Percentiles rank a stretch among this genome's conserved stretches.
Conservation (phyloP, 176 grass and related monocot genomes). For the Areca catechu region DNA sequence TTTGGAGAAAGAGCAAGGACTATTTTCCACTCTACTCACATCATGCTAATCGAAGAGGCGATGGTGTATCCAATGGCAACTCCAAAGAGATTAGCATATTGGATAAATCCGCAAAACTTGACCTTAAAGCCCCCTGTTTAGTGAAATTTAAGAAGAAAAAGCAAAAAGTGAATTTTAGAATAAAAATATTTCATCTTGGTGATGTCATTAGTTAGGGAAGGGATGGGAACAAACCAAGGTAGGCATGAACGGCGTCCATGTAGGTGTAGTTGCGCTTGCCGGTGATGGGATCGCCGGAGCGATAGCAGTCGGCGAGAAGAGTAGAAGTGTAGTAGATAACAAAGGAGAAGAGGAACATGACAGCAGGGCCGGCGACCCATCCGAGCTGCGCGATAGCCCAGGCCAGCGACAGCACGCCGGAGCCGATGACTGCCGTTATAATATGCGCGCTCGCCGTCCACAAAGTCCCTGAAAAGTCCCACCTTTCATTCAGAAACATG, state of each 20-base stretch:
- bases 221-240: constrained; percentile 39
- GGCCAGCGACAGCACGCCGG: constrained; percentile 78
- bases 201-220: too few relatives aligned
- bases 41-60: constrained; percentile 71
- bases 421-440: constrained; percentile 90
- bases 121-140: constrained; percentile 32
- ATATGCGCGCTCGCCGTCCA: constrained; percentile 93
- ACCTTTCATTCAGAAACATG: too few relatives aligned
- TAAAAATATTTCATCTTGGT: too few relatives aligned
- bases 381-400: constrained; percentile 96
- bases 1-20: not conserved
- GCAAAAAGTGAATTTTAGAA: constrained; percentile 4
- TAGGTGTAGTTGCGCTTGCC: constrained; percentile 94
- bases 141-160: too few relatives aligned
- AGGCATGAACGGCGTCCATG: constrained; percentile 65
- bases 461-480: constrained; percentile 35
- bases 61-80: constrained; percentile 86
- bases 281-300: constrained; percentile 53
- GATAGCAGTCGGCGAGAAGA: constrained; percentile 87
- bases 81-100: constrained; percentile 64
- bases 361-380: constrained; percentile 71
- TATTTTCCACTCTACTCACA: constrained; percentile 16
- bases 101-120: constrained; percentile 51
- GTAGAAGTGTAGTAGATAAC: constrained; percentile 77
- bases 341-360: constrained; percentile 72